Conservation (phyloP, 352 stramenopile genomes). For the Globisporangium middletonii region DNA sequence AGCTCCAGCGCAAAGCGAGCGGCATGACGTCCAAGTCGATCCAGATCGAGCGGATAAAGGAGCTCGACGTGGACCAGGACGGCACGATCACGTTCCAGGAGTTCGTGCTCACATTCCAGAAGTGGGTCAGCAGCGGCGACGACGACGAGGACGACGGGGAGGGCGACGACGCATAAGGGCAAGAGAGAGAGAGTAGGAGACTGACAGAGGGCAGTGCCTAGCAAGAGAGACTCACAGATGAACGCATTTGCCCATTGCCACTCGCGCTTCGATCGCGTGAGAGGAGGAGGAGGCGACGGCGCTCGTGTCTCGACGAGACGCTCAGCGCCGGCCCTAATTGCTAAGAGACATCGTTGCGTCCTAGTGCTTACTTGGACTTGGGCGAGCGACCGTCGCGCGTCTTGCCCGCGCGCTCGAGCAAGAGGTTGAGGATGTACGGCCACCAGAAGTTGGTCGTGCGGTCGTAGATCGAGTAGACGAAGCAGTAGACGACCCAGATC, state of each 20-base stretch:
- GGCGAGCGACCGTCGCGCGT: conserved; percentile 47
- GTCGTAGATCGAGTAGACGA: conserved; percentile 79
- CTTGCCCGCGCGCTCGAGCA: conserved; percentile 54
- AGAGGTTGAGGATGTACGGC: conserved; percentile 80
- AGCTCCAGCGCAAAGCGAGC: conserved; percentile 48
- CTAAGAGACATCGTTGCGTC: no score
- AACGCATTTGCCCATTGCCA: not conserved
- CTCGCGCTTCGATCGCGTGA: no score
- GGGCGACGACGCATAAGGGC: no score
- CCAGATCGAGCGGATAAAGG: conserved; percentile 75
- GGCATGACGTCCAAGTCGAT: conserved; percentile 55
- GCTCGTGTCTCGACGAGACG: no score
- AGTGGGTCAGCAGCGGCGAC: conserved; percentile 75
- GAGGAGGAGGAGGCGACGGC: no score
- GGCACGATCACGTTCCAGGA: conserved; percentile 88
- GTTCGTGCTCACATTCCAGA: conserved; percentile 86
- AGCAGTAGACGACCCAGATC: conserved; percentile 77
- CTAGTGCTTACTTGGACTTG: conserved; percentile 12
- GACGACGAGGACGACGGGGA: conserved; percentile 14
- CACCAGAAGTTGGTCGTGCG: conserved; percentile 83
- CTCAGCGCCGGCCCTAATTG: no score
- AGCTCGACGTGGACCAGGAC: conserved; percentile 84
- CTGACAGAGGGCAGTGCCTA: no score
- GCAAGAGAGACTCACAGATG: no score
- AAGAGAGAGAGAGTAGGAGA: not conserved